phyloP scores from a whole-genome alignment of 2,329 filamentous ascomycete genomes.

The Volutella citrinella region DNA sequence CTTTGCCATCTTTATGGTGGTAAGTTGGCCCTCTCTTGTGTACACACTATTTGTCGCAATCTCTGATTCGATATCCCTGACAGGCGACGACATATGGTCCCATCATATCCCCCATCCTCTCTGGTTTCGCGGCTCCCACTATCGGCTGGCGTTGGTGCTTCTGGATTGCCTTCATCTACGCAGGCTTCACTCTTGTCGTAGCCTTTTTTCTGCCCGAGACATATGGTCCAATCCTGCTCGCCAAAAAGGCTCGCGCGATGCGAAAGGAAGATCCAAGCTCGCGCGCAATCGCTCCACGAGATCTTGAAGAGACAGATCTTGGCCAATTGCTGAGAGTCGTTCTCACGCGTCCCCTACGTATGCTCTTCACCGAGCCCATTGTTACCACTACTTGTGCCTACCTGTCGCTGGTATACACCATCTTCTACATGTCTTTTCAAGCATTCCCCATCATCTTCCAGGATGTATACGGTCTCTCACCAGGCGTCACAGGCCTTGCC shows the following conservation, averaged over 20 bases:
- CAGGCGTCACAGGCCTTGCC: slow-evolving; percentile 62
- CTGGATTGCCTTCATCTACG: slow-evolving; percentile 68
- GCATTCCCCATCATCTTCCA: slow-evolving; percentile 71
- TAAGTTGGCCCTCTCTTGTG: slow-evolving; percentile 26
- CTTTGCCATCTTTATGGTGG: slow-evolving; percentile 63
- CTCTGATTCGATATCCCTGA: not conserved
- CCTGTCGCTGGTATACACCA: slow-evolving; percentile 66
- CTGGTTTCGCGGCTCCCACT: slow-evolving; percentile 56
- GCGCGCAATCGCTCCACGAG: slow-evolving; percentile 56
- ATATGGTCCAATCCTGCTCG: slow-evolving; percentile 56
- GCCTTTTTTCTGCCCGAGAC: slow-evolving; percentile 65
- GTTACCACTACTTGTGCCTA: slow-evolving; percentile 69
- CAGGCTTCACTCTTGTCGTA: slow-evolving; percentile 57
- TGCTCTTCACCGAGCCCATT: slow-evolving; percentile 71
- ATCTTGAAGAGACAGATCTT: slow-evolving; percentile 58
- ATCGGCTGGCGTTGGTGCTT: slow-evolving; percentile 70
- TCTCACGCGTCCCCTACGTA: slow-evolving; percentile 67
- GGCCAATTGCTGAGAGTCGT: slow-evolving; percentile 65
- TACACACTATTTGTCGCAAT: not conserved
- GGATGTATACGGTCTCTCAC: slow-evolving; percentile 57
- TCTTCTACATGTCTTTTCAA: slow-evolving; percentile 72
- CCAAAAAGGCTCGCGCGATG: slow-evolving; percentile 53
- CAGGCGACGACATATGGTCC: slow-evolving; percentile 63
- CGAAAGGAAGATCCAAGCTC: slow-evolving; percentile 51
- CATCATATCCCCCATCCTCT: slow-evolving; percentile 62